Evolutionary conservation across 2,329 filamentous ascomycete genomes (phyloP), one percentile per base, ranked within the genome.

Genomic region (Alternaria gaisen): DNA sequence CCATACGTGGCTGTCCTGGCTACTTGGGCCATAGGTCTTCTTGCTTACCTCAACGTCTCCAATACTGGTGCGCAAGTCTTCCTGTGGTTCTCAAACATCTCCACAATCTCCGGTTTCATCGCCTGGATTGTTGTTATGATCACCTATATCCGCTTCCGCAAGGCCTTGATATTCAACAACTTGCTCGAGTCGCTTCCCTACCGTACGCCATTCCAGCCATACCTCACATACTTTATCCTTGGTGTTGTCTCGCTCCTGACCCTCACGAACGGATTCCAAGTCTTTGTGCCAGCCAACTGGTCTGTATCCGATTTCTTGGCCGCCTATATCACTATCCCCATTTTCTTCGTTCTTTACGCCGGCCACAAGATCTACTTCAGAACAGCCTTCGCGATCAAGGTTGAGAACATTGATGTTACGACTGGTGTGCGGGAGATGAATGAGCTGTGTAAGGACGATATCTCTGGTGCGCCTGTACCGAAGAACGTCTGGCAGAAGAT

Each of bases 31-130:
- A 81, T 84, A 58, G 79, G 80, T 11, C 73, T 79, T 0, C 79
- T 86, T 16, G 80, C 83, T 1, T 86, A 83, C 60, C 76, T 86
- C 20, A 85, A 84, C 58, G 79, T 83, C 20, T 81, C 79, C 28
- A 82, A 77, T 62, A 80, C 75, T 20, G 81, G 81, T 4, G 77
- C 79, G 5, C 79, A 81, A 24, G 76, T 84, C 12, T 92, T 92
- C 74, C 82, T 82, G 48, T 92, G 90, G 88, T 90, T 92, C 75
- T 84, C 87, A 67, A 91, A 90, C 74, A 86, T 92, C 59, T 89
- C 87, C 20, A 91, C 84, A 60, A 83, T 84, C 2, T 84, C 82
- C 0, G 84, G 83, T 0, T 81, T 86, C 69, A 84, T 86, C 54
- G 84, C 82, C 28, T 87, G 85, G 85, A 82, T 85, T 55, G 82